Evolutionary conservation across 768 basidiomycete genomes (phyloP), one percentile per base, ranked within the genome.

Genomic region (Tubosaeta sp.): DNA sequence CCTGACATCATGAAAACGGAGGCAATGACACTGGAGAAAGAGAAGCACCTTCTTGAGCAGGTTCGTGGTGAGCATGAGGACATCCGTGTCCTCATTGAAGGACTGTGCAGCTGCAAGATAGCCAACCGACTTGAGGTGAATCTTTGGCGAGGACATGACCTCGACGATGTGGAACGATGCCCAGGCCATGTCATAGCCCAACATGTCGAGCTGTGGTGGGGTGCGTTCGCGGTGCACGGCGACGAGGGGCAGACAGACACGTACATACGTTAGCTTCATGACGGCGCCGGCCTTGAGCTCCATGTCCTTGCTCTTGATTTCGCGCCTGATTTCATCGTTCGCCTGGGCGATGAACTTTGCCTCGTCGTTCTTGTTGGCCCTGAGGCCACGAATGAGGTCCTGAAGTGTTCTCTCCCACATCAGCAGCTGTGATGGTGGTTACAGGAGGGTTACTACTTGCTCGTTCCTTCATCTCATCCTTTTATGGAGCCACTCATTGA

Each of bases 351-450:
- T 91, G 70, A 97, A 97, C 67, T 86, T 89, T 63, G 84, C 76
- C 70, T 95, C 91, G 76, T 95, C 91, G 62, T 84, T 84, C 78
- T 95, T 97, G 78, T 95, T 95, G 43, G 95, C 91, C 47, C 97
- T 85, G 55, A 99, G 79, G 43, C 95, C 97, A 59, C 95, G 83
- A 65, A 97, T 92, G 63, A 97, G 87, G 72, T 95, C 94, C 65
- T 95, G 91, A 9, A 97, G 80, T 6, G 93, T 95, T 49, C 94
- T 81, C 76, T 97, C 95, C 90, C 93, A 97, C 95, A 97, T 97
- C 22, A 22, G 16, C 41, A 27, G 41, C 25, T 43, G 41, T 43
- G 41, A 27, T 43, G 42, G 42, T 43, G 42, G 42, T 43, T 26
- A 43, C 14, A 13, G 38, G n/a, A 37, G n/a, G 31, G 19, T 32